Percentiles rank a stretch among this genome's conserved stretches.
Conservation (phyloP, 345 rosid genomes). For the Lumnitzera racemosa region DNA sequence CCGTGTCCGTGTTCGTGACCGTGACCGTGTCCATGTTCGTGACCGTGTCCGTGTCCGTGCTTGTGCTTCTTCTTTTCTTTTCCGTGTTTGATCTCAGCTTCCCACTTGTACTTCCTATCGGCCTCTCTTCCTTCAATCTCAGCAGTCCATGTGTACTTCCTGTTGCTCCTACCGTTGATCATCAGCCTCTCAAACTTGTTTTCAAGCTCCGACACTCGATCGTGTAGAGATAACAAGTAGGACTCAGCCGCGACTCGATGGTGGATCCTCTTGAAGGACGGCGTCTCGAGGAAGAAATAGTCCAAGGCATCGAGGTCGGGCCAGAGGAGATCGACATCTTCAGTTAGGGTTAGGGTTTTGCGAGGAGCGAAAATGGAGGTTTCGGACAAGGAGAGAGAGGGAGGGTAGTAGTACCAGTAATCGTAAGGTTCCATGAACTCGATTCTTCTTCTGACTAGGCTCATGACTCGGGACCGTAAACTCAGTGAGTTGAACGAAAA, state of each 20-base stretch:
- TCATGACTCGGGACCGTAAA: background rate
- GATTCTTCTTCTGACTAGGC: conserved; percentile 2
- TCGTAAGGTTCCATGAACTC: background rate
- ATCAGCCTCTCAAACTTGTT: conserved; percentile 38
- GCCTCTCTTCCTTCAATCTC: conserved; percentile 58
- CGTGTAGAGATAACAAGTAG: conserved; percentile 40
- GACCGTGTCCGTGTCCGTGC: background rate
- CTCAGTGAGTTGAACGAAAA: too few relatives aligned
- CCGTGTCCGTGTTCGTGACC: too few relatives aligned
- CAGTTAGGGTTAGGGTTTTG: conserved; percentile 24
- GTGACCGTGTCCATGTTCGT: too few relatives aligned
- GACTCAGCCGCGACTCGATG: conserved; percentile 31
- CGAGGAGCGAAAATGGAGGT: conserved; percentile 30
- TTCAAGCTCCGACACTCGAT: conserved; percentile 16
- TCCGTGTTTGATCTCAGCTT: conserved; percentile 46
- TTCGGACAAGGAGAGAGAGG: background rate
- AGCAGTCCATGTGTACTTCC: conserved; percentile 77
- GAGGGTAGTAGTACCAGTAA: background rate
- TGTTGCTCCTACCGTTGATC: conserved; percentile 13
- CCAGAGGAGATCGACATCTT: conserved; percentile 18
- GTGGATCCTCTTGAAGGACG: conserved; percentile 33
- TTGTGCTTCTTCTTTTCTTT: conserved; percentile 21
- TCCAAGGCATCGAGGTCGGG: conserved; percentile 35
- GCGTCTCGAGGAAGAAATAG: conserved; percentile 22
- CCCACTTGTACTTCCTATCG: conserved; percentile 67